Percentiles rank a stretch among this genome's conserved stretches.
These are phyloP conservation scores for Elaeis guineensis DNA, from an alignment of 176 grass and related monocot genomes.

Conservation along the genomic window DNA sequence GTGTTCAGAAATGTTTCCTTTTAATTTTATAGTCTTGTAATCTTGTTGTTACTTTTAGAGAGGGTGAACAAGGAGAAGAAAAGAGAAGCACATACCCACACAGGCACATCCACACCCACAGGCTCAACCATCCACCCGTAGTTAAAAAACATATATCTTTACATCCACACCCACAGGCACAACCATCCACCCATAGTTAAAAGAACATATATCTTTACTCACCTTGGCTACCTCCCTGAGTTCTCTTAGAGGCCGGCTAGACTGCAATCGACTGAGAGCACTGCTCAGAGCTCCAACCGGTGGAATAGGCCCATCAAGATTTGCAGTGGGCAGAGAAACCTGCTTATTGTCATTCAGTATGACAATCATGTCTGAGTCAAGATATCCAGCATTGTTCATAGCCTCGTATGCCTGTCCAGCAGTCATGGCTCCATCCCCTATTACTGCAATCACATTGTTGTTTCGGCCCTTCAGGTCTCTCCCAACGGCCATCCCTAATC, in stretches of 20 bases:
- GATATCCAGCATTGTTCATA: slow-evolving; percentile 97
- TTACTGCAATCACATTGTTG: slow-evolving; percentile 91
- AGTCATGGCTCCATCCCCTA: slow-evolving; percentile 96
- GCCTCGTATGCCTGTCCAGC: slow-evolving; percentile 96
- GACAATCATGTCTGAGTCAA: slow-evolving; percentile 98
- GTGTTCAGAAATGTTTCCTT: too few relatives aligned
- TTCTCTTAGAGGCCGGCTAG: slow-evolving; percentile 82
- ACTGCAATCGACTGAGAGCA: slow-evolving; percentile 84
- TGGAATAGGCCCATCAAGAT: slow-evolving; percentile 79
- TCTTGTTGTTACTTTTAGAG: too few relatives aligned
- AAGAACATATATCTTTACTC: neutral
- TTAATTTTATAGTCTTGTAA: too few relatives aligned
- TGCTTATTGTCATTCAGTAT: slow-evolving; percentile 99
- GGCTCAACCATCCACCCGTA: too few relatives aligned
- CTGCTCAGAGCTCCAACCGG: slow-evolving; percentile 89
- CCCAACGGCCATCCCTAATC: slow-evolving; percentile 75
- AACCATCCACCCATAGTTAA: too few relatives aligned
- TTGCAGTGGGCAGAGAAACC: slow-evolving; percentile 91
- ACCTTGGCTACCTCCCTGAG: slow-evolving; percentile 99
- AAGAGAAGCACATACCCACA: too few relatives aligned
- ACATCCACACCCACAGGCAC: neutral
- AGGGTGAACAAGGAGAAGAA: too few relatives aligned
- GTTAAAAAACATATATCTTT: too few relatives aligned
- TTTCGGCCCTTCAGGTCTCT: slow-evolving; percentile 80
- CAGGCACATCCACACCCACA: too few relatives aligned